Evolutionary conservation across 306 rosid species (phyloP).

Genomic region (Dryas drummondii): DNA sequence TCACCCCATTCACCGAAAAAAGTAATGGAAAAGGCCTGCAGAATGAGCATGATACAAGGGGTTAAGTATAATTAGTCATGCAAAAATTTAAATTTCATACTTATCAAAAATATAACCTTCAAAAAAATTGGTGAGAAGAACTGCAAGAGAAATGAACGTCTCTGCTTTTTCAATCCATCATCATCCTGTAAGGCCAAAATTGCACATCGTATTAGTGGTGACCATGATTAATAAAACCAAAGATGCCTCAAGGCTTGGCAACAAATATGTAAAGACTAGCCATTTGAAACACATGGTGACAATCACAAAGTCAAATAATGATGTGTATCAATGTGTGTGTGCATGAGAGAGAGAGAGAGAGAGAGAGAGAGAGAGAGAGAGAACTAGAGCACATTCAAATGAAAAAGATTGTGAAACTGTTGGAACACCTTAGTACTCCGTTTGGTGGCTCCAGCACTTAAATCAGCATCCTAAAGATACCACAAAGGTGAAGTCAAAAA

Average conservation of each 20-base stretch:
- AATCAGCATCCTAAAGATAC: conserved; percentile 38
- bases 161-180: conserved; percentile 58
- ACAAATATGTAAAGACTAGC: not conserved
- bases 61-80: conserved; percentile 15
- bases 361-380: not conserved
- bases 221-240: not conserved
- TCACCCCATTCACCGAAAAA: conserved; percentile 99
- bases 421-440: conserved; percentile 56
- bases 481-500: conserved; percentile 28
- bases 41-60: conserved; percentile 21
- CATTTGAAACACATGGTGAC: not conserved
- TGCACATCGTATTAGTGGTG: not conserved
- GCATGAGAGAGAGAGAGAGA: not conserved
- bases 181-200: conserved; percentile 49
- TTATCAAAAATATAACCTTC: conserved; percentile 49
- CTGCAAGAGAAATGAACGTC: conserved; percentile 56
- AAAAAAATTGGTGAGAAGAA: conserved; percentile 76
- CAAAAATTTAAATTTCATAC: conserved; percentile 15
- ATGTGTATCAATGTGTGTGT: not conserved
- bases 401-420: not conserved
- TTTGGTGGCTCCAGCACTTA: conserved; percentile 50
- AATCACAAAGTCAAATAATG: not conserved
- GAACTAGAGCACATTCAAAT: not conserved
- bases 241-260: not conserved
- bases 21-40: conserved; percentile 88